These are phyloP conservation scores for Apophysomyces elegans DNA, from an alignment of 371 early-diverging fungal species.

Conservation along the genomic window DNA sequence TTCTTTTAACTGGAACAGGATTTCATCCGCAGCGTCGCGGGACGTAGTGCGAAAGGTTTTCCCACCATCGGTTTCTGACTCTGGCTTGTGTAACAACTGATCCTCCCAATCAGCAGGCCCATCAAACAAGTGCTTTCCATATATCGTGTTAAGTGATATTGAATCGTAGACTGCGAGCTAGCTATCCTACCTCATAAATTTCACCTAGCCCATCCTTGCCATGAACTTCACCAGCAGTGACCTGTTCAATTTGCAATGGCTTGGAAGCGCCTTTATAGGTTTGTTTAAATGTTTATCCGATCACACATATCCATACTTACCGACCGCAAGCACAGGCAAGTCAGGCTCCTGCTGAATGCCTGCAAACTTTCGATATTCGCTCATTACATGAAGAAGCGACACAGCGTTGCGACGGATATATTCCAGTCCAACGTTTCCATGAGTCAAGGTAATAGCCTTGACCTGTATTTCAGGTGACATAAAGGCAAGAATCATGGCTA, in stretches of 20 bases:
- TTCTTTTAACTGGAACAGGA: conserved; percentile 45
- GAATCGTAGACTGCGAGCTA: background rate
- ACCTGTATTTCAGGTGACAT: conserved; percentile 53
- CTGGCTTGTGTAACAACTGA: conserved; percentile 26
- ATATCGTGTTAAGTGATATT: background rate
- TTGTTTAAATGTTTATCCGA: background rate
- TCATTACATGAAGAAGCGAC: conserved; percentile 36
- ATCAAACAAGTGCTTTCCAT: conserved; percentile 31
- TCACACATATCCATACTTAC: conserved; percentile 25
- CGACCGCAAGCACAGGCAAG: conserved; percentile 51
- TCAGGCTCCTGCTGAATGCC: conserved; percentile 23
- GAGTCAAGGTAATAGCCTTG: conserved; percentile 52
- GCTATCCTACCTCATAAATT: conserved; percentile 25
- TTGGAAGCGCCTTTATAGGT: conserved; percentile 33
- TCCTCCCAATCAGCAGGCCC: conserved; percentile 48
- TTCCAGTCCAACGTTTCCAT: conserved; percentile 50
- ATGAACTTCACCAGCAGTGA: conserved; percentile 52
- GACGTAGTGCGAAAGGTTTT: conserved; percentile 37
- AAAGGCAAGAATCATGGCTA: conserved; percentile 55
- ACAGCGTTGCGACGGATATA: conserved; percentile 34
- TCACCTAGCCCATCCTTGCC: conserved; percentile 57
- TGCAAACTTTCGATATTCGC: conserved; percentile 28
- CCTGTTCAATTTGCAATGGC: conserved; percentile 38
- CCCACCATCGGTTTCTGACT: conserved; percentile 22
- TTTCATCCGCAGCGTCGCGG: conserved; percentile 50